Conservation (phyloP, 169 alveolate species). For the Eimeria necatrix region DNA sequence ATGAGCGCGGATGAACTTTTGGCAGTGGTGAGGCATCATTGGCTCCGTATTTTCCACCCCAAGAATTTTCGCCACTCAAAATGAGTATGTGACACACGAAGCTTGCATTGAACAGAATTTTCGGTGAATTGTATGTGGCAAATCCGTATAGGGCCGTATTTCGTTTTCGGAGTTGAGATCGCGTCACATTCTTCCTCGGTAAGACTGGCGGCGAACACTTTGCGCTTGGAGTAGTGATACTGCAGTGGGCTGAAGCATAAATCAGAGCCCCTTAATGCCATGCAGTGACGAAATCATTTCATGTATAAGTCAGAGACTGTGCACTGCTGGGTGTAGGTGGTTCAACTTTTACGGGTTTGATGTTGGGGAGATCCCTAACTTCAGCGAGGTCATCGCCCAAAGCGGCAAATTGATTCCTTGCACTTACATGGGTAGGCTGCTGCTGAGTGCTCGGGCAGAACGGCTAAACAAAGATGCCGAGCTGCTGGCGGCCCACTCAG, state of each 20-base stretch:
- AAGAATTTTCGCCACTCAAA: too few species aligned
- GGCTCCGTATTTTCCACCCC: background rate
- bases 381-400: conserved; percentile 75
- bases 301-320: too few species aligned
- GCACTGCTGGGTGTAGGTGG: conserved; percentile 86
- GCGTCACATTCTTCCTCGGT: conserved; percentile 84
- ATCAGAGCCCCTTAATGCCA: background rate
- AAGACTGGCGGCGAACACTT: conserved; percentile 84
- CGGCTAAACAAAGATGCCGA: conserved; percentile 89
- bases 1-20: conserved; percentile 82
- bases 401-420: conserved; percentile 83
- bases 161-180: conserved; percentile 81
- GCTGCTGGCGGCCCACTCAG: conserved; percentile 91
- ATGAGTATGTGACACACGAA: too few species aligned
- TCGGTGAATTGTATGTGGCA: too few species aligned
- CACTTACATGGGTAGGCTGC: conserved; percentile 91
- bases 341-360: conserved; percentile 93
- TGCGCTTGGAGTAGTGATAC: conserved; percentile 82
- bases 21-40: conserved; percentile 65
- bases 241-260: background rate
- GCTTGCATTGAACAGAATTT: too few species aligned
- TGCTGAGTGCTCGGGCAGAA: conserved; percentile 92
- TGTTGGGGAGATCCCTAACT: conserved; percentile 83
- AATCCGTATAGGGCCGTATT: conserved; percentile 71
- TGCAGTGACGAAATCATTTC: too few species aligned